Evolutionary conservation across 2,329 filamentous ascomycete species (phyloP), one percentile per base, ranked within the genome.

Genomic region (Botryosphaeria agaves): DNA sequence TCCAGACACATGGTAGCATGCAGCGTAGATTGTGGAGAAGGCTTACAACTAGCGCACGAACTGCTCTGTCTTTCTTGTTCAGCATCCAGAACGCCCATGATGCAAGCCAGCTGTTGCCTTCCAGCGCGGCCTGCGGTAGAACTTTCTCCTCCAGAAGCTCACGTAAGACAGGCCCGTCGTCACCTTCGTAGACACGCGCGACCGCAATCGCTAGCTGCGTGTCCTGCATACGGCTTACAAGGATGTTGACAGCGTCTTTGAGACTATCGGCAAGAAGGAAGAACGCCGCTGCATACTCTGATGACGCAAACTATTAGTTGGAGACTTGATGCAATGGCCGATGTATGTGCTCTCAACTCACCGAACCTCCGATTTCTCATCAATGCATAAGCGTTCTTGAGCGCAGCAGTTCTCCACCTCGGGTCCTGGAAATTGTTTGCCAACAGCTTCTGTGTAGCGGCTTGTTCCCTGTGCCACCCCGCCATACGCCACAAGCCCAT

Each of bases 51-150:
- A 98, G 61, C 5, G 78, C 73, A 31, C 81, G 72, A 5, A 94
- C 83, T 5, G 87, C 80, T 62, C 84, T 79, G 40, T 91, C 80
- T 36, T 76, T 72, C 37, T 79, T 69, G 21, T 73, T 73, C 4
- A 95, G 64, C 66, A 93, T 81, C 77, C 83, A 92, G 48, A 93
- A 93, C 2, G 82, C 81, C 89, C 89, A 98, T 0, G 80, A 89
- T 7, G 85, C 81, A 34, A 93, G 69, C 87, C 89, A 98, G 34
- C 87, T 69, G 46, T 98, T 87, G 2, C 83, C 83, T 38, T 87
- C 75, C 24, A 73, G 66, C 0, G 79, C 73, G 12, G 89, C 89
- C 37, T 80, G 57, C 0, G 74, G 69, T 0, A 95, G 61, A 2
- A 95, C 70, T 36, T 77, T 79, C 7, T 92, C 79, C 43, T 81